Conservation (phyloP, 495 filamentous ascomycete genomes). For the Penicillium macrosclerotiorum region DNA sequence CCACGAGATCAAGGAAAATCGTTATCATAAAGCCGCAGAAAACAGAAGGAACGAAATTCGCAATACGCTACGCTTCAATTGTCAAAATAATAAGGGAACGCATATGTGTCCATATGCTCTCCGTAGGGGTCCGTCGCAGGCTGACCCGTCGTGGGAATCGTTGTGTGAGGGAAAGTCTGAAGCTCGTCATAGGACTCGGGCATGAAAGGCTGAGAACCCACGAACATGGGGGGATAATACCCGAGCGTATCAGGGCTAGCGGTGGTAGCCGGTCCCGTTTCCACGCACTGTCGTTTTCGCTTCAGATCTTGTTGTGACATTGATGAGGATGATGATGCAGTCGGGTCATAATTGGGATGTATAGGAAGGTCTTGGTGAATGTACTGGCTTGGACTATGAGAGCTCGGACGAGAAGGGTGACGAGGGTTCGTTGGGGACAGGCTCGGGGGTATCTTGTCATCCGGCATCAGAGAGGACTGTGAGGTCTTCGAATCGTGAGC, state of each 20-base stretch:
- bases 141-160: constrained; percentile 10
- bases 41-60: neutral
- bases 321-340: neutral
- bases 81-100: constrained; percentile 34
- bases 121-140: constrained; percentile 9
- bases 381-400: constrained; percentile 9
- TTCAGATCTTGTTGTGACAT: constrained; percentile 17
- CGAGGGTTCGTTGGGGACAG: constrained; percentile 2
- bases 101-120: constrained; percentile 19
- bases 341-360: constrained; percentile 3
- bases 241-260: constrained; percentile 15
- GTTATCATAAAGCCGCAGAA: constrained; percentile 9
- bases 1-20: constrained; percentile 14
- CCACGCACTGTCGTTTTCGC: constrained; percentile 21
- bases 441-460: neutral
- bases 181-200: constrained; percentile 22
- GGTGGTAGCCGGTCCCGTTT: constrained; percentile 15
- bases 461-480: constrained; percentile 2
- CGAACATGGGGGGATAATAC: constrained; percentile 10
- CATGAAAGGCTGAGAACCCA: constrained; percentile 19
- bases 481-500: neutral
- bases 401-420: too few species aligned
- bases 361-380: constrained; percentile 12
- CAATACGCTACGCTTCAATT: constrained; percentile 1
- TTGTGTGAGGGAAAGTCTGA: constrained; percentile 7